Base-by-base conservation (phyloP, 768 basidiomycete species). In the Erythrobasidium yunnanense region DNA sequence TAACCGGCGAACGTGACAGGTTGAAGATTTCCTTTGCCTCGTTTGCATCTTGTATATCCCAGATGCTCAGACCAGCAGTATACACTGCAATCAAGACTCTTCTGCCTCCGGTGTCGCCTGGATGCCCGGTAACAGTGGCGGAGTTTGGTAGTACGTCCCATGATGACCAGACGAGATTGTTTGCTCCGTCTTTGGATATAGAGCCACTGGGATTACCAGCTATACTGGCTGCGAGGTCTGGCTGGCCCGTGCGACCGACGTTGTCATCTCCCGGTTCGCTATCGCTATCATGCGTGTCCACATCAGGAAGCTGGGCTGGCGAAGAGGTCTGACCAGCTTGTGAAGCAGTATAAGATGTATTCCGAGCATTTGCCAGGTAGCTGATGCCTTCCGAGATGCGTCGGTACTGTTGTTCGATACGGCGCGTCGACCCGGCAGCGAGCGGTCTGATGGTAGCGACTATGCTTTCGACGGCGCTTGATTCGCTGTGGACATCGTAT, bases 391-490 rank as follows among this genome's bases (percentile, higher is more conserved):
- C 56, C 18, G 56, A 58, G 4, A 58, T 20, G 42, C 56, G 56
- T 42, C 56, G 33, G n/a, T 58, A 49, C 60, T 38, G 42, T 6
- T 51, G 23, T 4, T 30, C 45, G 33, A 63, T 30, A 7, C 25
- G 29, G n/a, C 49, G 46, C 49, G 47, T 30, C 18, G 60, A 63
- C 49, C 29, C 49, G 46, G 60, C 32, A 27, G 60, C 60, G 46
- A 63, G 29, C 5, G 60, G 60, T 17, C 60, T 30, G 20, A 63
- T 25, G 27, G 22, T 25, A 32, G 60, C 49, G 47, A 63, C 30
- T 15, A 49, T 63, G 13, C 47, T 50, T 49, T 50, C 27, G 46
- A 63, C 11, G n/a, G n/a, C 29, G n/a, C n/a, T n/a, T 63, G 47
- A 23, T 50, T 34, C 17, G 60, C 25, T 27, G 42, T 29, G 46